These are phyloP conservation scores for Neofusicoccum laricinum DNA, from an alignment of 2,329 filamentous ascomycete species.

Conservation along the genomic window DNA sequence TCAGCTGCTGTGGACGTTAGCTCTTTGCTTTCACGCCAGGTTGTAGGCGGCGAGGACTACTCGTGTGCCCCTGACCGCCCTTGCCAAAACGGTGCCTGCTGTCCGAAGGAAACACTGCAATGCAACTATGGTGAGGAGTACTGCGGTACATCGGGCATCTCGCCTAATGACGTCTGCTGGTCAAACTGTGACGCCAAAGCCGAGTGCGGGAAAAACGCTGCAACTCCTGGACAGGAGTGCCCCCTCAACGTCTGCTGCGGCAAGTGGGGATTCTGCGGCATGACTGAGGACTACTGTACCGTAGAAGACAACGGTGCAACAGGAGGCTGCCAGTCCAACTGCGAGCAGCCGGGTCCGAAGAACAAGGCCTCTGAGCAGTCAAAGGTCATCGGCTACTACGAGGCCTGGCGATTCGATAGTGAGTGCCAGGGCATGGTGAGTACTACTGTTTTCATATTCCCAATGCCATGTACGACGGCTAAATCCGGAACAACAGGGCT, in stretches of 20 bases:
- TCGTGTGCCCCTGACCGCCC: neutral
- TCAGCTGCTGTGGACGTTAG: neutral
- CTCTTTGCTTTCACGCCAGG: neutral
- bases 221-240: constrained; percentile 18
- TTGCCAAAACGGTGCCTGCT: constrained; percentile 8
- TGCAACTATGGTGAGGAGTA: constrained; percentile 2
- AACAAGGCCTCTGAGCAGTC: neutral
- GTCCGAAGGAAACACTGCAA: neutral
- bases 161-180: neutral
- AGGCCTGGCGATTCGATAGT: neutral
- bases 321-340: constrained; percentile 8
- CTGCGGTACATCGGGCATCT: neutral
- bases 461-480: too few relatives aligned
- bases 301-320: neutral
- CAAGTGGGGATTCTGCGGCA: constrained; percentile 7
- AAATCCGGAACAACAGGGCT: too few relatives aligned
- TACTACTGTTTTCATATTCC: neutral
- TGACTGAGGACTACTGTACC: constrained; percentile 11
- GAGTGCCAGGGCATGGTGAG: constrained; percentile 23
- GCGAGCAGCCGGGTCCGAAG: neutral
- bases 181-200: constrained; percentile 19
- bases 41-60: neutral
- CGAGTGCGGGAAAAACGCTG: constrained; percentile 19
- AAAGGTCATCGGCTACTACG: constrained; percentile 18
- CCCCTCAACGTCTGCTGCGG: constrained; percentile 19